Percentiles rank a stretch among this genome's conserved stretches.
Evolutionary conservation across 2,329 filamentous ascomycete species (phyloP).

Genomic region (Hymenoscyphus occultus): DNA sequence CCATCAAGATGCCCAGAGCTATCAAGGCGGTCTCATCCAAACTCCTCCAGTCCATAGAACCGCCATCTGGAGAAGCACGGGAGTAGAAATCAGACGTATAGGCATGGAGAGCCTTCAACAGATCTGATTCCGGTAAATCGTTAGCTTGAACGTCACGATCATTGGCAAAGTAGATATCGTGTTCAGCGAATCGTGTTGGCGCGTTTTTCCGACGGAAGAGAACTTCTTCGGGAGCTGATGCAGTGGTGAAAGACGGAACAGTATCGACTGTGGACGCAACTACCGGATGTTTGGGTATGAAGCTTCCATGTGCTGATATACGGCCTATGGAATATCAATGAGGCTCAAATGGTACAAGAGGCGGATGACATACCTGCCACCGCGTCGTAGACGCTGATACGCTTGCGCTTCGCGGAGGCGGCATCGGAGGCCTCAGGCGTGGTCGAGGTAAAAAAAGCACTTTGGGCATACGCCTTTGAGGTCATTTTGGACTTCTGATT

Average conservation of each 20-base stretch:
- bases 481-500: slow-evolving; percentile 22
- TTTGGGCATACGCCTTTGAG: slow-evolving; percentile 28
- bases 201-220: slow-evolving; percentile 64
- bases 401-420: slow-evolving; percentile 33
- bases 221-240: slow-evolving; percentile 65
- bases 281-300: slow-evolving; percentile 36
- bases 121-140: slow-evolving; percentile 63
- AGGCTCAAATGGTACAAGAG: background rate
- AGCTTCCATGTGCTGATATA: slow-evolving; percentile 43
- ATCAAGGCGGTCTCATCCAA: slow-evolving; percentile 78
- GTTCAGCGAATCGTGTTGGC: slow-evolving; percentile 65
- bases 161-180: slow-evolving; percentile 68
- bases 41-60: slow-evolving; percentile 48
- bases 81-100: slow-evolving; percentile 68
- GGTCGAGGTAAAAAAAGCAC: slow-evolving; percentile 20
- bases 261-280: slow-evolving; percentile 32
- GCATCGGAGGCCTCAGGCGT: slow-evolving; percentile 7
- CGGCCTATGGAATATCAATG: slow-evolving; percentile 37
- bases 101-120: slow-evolving; percentile 65
- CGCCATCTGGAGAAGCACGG: slow-evolving; percentile 28
- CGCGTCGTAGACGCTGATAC: slow-evolving; percentile 66
- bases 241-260: slow-evolving; percentile 33
- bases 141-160: slow-evolving; percentile 48
- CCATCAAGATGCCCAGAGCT: slow-evolving; percentile 70
- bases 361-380: slow-evolving; percentile 56